phyloP scores from a whole-genome alignment of 768 basidiomycete species.

The Wakefieldia striispora region DNA sequence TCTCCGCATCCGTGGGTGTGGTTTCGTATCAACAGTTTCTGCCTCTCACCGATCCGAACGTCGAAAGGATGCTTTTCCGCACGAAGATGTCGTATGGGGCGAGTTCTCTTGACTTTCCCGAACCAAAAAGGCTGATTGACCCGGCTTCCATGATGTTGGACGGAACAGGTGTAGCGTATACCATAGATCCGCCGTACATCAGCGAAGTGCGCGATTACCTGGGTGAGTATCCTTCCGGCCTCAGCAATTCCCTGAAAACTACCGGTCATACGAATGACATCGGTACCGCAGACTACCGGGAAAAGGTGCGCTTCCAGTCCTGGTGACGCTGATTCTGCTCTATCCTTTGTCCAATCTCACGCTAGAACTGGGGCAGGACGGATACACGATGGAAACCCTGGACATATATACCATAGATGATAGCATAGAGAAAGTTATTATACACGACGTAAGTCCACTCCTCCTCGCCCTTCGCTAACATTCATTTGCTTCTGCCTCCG shows the following conservation, averaged over 20 bases:
- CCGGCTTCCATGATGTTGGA: not conserved
- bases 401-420: constrained; percentile 62
- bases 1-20: constrained; percentile 59
- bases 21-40: not conserved
- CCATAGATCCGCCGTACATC: constrained; percentile 76
- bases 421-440: constrained; percentile 52
- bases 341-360: not conserved
- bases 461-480: not conserved
- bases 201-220: constrained; percentile 80
- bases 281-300: constrained; percentile 62
- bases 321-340: not conserved
- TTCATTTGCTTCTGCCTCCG: not conserved
- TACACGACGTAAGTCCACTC: constrained; percentile 43
- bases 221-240: constrained; percentile 46
- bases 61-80: constrained; percentile 31
- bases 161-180: constrained; percentile 71
- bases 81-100: constrained; percentile 62
- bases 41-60: not conserved
- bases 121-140: not conserved
- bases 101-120: constrained; percentile 9
- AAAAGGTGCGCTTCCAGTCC: constrained; percentile 54
- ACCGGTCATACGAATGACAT: not conserved
- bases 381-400: constrained; percentile 81
- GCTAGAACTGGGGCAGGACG: constrained; percentile 53
- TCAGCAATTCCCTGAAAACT: not conserved